Evolutionary conservation across 805 yeast species (phyloP), one percentile per base, ranked within the genome.

Genomic region (Pichia thaimueangensis): DNA sequence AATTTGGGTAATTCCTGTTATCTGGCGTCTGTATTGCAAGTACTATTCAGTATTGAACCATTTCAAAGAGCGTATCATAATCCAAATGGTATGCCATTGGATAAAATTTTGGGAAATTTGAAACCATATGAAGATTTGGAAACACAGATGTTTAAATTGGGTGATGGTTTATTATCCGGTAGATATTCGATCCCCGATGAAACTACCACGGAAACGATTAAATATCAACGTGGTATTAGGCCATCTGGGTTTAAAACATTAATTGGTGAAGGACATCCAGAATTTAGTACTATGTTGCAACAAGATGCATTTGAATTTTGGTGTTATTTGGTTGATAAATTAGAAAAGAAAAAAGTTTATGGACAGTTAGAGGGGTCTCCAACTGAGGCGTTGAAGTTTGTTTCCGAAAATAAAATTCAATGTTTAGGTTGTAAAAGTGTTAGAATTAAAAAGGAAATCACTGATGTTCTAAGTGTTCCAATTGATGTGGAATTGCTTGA

Each of bases 261-360:
- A 21, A 69, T 93, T 40, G 96, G 96, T 4, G 73, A 73, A 39
- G 76, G 77, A 29, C 94, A 93, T 59, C 69, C 70, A 15, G 98
- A 93, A 55, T 93, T 93, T 53, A 70, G 80, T 35, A 80, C 95
- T 0, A 85, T 81, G 71, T 77, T 80, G 52, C 99, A 93, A 58
- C 98, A 93, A 60, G 99, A 93, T 66, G 93, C 97, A 0, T 84
- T 80, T 67, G 98, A 93, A 60, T 93, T 88, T 57, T 74, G 88
- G 62, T 63, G 76, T 5, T 83, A 79, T 57, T 60, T 91, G 8
- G 55, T 80, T 23, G 83, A 81, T 43, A 72, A 76, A 48, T 60
- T 88, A 22, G 89, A 83, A 48, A 58, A 59, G 5, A 59, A 67
- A 37, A 63, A 73, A 24, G 60, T 66, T 0, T 48, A 50, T 12